Conservation (phyloP, 2,329 filamentous ascomycete genomes). For the Albophoma yamanashiensis region DNA sequence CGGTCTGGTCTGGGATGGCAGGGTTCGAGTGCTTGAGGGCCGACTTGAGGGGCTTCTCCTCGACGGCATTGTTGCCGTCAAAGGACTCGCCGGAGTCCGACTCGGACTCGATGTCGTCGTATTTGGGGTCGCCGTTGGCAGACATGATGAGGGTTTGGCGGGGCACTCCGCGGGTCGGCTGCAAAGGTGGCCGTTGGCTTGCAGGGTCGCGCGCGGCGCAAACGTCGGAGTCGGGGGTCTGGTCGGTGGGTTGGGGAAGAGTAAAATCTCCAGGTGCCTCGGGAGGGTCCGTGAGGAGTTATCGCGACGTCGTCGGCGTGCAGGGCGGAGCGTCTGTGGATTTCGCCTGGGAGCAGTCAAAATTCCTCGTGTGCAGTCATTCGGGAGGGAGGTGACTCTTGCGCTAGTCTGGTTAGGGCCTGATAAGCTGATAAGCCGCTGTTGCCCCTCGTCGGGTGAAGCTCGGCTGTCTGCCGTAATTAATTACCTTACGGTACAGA, state of each 20-base stretch:
- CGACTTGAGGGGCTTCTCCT: constrained; percentile 67
- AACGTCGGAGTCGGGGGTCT: neutral
- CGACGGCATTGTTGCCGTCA: constrained; percentile 45
- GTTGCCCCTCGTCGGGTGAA: constrained; percentile 24
- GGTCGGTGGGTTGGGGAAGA: neutral
- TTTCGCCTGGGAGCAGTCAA: constrained; percentile 26
- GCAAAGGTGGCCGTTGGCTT: neutral
- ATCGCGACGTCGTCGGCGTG: constrained; percentile 7
- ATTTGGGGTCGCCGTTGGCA: constrained; percentile 49
- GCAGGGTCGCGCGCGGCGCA: neutral
- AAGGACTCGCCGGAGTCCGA: constrained; percentile 56
- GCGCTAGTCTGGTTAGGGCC: constrained; percentile 22
- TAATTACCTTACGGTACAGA: no score
- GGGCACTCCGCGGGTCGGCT: constrained; percentile 13
- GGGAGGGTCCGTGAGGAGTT: neutral
- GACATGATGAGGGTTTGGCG: constrained; percentile 31
- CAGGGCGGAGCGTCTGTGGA: constrained; percentile 10
- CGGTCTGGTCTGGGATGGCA: constrained; percentile 45
- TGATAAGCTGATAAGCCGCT: constrained; percentile 27
- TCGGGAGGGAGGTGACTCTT: constrained; percentile 24
- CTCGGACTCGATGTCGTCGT: constrained; percentile 66
- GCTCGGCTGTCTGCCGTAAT: constrained; percentile 10
- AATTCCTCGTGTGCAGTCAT: constrained; percentile 31
- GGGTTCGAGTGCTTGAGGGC: constrained; percentile 66
- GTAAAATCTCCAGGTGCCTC: neutral